Evolutionary conservation across 495 filamentous ascomycete species (phyloP).

Genomic region (Hyphodiscus hymeniophilus): DNA sequence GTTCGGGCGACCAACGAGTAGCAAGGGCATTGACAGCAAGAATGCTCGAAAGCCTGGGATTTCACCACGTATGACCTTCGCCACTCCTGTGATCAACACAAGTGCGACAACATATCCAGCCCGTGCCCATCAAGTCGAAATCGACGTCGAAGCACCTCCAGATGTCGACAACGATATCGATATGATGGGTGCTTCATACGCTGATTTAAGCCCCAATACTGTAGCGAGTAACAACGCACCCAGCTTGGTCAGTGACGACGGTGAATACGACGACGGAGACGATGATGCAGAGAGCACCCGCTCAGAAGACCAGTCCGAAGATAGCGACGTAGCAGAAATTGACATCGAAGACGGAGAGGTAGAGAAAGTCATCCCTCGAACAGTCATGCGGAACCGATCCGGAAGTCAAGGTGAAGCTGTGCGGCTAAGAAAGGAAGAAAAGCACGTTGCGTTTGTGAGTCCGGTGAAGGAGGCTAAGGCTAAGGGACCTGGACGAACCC

Average conservation of each 20-base stretch:
- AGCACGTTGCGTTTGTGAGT: slow-evolving; percentile 40
- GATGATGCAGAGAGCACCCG: slow-evolving; percentile 42
- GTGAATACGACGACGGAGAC: slow-evolving; percentile 56
- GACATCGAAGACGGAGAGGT: slow-evolving; percentile 41
- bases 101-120: slow-evolving; percentile 23
- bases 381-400: slow-evolving; percentile 21
- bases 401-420: slow-evolving; percentile 26
- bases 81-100: slow-evolving; percentile 29
- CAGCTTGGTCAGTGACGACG: slow-evolving; percentile 82
- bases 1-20: slow-evolving; percentile 43
- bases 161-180: slow-evolving; percentile 18
- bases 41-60: slow-evolving; percentile 27
- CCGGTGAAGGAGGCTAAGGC: slow-evolving; percentile 27
- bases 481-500: slow-evolving; percentile 11
- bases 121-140: slow-evolving; percentile 33
- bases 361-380: slow-evolving; percentile 20
- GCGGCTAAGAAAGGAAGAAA: slow-evolving; percentile 32
- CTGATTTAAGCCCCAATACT: slow-evolving; percentile 70
- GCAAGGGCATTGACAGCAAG: slow-evolving; percentile 39
- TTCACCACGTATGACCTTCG: slow-evolving; percentile 27
- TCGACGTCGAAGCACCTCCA: slow-evolving; percentile 37
- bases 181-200: slow-evolving; percentile 25
- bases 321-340: slow-evolving; percentile 37
- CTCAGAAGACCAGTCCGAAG: slow-evolving; percentile 37
- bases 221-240: slow-evolving; percentile 72